A percentile compares a stretch with the other conserved stretches of the same genome.
These are phyloP conservation scores for Fusarium buxicola DNA, from an alignment of 2,329 filamentous ascomycete genomes.

Conservation along the genomic window DNA sequence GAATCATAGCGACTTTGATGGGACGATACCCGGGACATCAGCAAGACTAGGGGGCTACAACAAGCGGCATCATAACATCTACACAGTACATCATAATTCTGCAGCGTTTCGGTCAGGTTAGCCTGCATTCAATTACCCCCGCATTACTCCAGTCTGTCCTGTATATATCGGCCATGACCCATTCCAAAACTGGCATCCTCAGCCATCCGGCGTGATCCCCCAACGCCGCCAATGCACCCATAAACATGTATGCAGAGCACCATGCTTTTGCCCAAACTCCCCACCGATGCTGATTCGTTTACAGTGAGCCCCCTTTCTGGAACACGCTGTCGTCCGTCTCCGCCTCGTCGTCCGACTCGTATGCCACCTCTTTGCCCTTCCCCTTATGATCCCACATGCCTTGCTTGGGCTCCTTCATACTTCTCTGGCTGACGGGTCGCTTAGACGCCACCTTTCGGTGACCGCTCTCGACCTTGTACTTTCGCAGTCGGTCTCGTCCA, in stretches of 20 bases:
- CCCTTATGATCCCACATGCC: constrained; percentile 53
- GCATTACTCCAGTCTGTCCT: constrained; percentile 35
- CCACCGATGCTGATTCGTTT: constrained; percentile 25
- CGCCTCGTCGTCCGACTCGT: constrained; percentile 52
- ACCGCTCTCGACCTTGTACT: constrained; percentile 39
- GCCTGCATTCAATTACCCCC: constrained; percentile 30
- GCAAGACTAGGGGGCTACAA: background rate
- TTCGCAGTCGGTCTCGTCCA: constrained; percentile 46
- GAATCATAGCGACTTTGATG: background rate
- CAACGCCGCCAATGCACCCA: constrained; percentile 40
- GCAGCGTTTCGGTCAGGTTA: constrained; percentile 28
- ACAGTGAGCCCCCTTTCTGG: constrained; percentile 59
- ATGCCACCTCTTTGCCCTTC: constrained; percentile 61
- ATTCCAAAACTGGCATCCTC: constrained; percentile 3
- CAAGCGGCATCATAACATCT: background rate
- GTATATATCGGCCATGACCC: constrained; percentile 7
- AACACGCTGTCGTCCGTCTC: constrained; percentile 47
- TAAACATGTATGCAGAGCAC: constrained; percentile 19
- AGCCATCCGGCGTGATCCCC: constrained; percentile 16
- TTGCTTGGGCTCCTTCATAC: constrained; percentile 56
- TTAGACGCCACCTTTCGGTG: constrained; percentile 47
- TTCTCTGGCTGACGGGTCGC: constrained; percentile 55
- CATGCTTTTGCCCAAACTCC: constrained; percentile 32
- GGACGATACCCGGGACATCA: background rate
- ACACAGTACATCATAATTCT: constrained; percentile 19